Percentiles rank a stretch among this genome's conserved stretches.
phyloP scores from a whole-genome alignment of 2,329 filamentous ascomycete genomes.

The Geosmithia flava region DNA sequence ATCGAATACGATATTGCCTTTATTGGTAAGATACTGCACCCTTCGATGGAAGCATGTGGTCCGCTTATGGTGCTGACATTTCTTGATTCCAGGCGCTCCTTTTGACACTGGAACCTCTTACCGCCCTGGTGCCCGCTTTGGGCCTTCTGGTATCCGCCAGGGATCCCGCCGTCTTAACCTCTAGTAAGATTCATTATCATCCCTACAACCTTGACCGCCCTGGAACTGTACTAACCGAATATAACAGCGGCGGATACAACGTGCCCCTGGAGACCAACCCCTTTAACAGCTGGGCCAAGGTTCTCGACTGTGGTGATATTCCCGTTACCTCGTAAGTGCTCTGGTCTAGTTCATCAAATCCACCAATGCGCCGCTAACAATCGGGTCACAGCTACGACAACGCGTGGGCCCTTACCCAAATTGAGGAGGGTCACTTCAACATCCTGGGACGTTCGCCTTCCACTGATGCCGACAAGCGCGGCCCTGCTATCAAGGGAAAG shows the following conservation, averaged over 20 bases:
- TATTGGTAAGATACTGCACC: slow-evolving; percentile 41
- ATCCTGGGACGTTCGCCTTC: slow-evolving; percentile 59
- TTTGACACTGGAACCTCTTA: slow-evolving; percentile 85
- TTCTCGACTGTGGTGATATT: slow-evolving; percentile 75
- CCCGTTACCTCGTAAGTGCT: slow-evolving; percentile 64
- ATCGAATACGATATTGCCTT: slow-evolving; percentile 79
- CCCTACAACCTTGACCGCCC: background rate
- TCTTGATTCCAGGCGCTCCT: slow-evolving; percentile 47
- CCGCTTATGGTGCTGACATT: background rate
- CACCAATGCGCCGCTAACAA: background rate
- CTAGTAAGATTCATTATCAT: slow-evolving; percentile 46
- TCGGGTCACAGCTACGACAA: slow-evolving; percentile 59
- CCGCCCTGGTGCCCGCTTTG: slow-evolving; percentile 71
- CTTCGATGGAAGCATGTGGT: background rate
- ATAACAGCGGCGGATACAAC: slow-evolving; percentile 71
- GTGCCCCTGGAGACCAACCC: slow-evolving; percentile 70
- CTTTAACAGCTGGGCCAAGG: slow-evolving; percentile 67
- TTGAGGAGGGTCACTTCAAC: slow-evolving; percentile 72
- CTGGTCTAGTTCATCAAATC: background rate
- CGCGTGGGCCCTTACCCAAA: slow-evolving; percentile 67
- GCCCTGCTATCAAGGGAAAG: slow-evolving; percentile 59
- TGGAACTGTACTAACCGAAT: background rate
- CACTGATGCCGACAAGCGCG: slow-evolving; percentile 54
- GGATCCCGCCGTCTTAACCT: slow-evolving; percentile 77
- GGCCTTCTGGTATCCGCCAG: slow-evolving; percentile 74